Evolutionary conservation across 768 basidiomycete species (phyloP).

Genomic region (Leccinum boreale): DNA sequence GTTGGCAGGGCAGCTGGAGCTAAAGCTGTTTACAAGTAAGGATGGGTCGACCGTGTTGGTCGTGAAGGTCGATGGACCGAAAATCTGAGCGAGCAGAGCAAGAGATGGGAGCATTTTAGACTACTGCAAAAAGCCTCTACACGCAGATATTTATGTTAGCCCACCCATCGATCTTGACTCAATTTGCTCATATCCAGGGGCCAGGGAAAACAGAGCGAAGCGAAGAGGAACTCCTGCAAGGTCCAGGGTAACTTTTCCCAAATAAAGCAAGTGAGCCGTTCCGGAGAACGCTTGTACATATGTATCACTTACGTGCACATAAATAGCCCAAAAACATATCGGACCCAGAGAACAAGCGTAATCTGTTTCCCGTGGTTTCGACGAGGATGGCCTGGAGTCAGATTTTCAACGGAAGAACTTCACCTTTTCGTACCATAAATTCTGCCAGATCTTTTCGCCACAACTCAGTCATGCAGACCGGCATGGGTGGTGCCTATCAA

Average conservation of each 20-base stretch:
- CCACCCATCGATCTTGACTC: not conserved
- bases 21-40: constrained; percentile 32
- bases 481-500: not conserved
- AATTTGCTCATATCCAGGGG: not conserved
- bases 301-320: not conserved
- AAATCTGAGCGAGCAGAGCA: constrained; percentile 19
- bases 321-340: not conserved
- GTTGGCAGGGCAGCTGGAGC: constrained; percentile 51
- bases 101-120: constrained; percentile 19
- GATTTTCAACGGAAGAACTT: not conserved
- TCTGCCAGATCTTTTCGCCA: not conserved
- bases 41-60: constrained; percentile 17
- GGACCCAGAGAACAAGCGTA: not conserved
- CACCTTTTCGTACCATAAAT: not conserved
- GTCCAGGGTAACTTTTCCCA: not conserved
- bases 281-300: too few species aligned
- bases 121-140: not conserved
- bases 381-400: not conserved
- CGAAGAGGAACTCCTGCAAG: not conserved
- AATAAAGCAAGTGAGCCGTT: not conserved
- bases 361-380: not conserved
- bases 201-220: not conserved
- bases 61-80: constrained; percentile 20
- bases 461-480: not conserved
- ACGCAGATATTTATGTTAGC: constrained; percentile 7